Conservation (phyloP, 2,329 filamentous ascomycete genomes). For the Ramularia endophylla region DNA sequence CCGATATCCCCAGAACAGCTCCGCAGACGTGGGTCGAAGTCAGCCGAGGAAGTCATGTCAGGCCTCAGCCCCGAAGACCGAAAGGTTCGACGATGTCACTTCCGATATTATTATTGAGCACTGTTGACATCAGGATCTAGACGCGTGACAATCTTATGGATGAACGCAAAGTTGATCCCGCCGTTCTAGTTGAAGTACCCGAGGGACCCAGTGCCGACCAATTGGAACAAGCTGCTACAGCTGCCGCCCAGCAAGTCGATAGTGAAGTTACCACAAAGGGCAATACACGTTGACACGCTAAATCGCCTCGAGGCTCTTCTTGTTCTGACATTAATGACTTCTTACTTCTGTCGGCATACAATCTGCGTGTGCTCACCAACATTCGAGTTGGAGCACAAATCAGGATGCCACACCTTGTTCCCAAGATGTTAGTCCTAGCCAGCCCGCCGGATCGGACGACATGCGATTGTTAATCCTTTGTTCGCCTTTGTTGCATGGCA, state of each 20-base stretch:
- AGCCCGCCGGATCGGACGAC: too few species aligned
- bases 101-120: too few species aligned
- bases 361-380: too few species aligned
- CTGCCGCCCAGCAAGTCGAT: not conserved
- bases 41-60: constrained; percentile 9
- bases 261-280: not conserved
- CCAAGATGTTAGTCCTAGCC: too few species aligned
- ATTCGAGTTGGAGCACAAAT: too few species aligned
- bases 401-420: not conserved
- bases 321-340: too few species aligned
- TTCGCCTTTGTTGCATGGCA: too few species aligned
- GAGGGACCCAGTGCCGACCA: constrained; percentile 40
- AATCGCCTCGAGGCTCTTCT: too few species aligned
- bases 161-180: constrained; percentile 35
- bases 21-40: constrained; percentile 14
- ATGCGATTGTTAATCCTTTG: too few species aligned
- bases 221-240: constrained; percentile 29
- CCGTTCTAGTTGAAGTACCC: constrained; percentile 43
- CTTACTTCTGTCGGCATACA: too few species aligned
- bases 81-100: constrained; percentile 19
- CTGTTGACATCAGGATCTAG: too few species aligned
- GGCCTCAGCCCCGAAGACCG: constrained; percentile 21
- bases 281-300: constrained; percentile 1
- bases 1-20: constrained; percentile 24
- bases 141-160: constrained; percentile 32